These are phyloP conservation scores for Tuber aestivum DNA, from an alignment of 495 filamentous ascomycete genomes.

Conservation along the genomic window DNA sequence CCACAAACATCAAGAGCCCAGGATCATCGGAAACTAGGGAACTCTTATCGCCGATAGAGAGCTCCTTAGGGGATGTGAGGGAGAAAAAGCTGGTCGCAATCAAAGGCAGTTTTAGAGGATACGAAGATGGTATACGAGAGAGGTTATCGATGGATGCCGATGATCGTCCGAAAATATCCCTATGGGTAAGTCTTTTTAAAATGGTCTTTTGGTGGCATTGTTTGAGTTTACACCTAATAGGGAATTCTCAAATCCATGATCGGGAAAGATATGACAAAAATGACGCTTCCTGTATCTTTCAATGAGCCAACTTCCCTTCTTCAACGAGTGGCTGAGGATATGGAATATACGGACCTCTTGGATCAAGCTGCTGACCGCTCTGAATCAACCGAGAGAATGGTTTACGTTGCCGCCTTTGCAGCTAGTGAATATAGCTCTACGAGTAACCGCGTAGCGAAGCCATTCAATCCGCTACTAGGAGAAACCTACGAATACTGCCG, in stretches of 20 bases:
- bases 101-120: conserved; percentile 72
- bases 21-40: conserved; percentile 41
- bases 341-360: conserved; percentile 93
- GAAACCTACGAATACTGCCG: conserved; percentile 96
- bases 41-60: conserved; percentile 47
- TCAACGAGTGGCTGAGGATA: conserved; percentile 90
- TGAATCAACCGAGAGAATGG: conserved; percentile 83
- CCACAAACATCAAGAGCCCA: conserved; percentile 43
- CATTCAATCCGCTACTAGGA: conserved; percentile 91
- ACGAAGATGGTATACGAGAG: conserved; percentile 75
- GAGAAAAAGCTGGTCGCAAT: conserved; percentile 56
- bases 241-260: conserved; percentile 98
- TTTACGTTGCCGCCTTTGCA: conserved; percentile 95
- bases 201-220: conserved; percentile 14
- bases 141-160: conserved; percentile 85
- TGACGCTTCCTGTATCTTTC: conserved; percentile 97
- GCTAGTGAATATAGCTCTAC: conserved; percentile 95
- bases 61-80: conserved; percentile 41
- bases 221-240: conserved; percentile 49
- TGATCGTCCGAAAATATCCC: conserved; percentile 83
- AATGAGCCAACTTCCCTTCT: conserved; percentile 98
- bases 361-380: conserved; percentile 79
- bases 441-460: conserved; percentile 92
- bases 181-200: conserved; percentile 64
- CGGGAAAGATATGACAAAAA: conserved; percentile 99